Evolutionary conservation across 1,284 basidiomycete genomes (phyloP).

Genomic region (Fereydounia khargensis): DNA sequence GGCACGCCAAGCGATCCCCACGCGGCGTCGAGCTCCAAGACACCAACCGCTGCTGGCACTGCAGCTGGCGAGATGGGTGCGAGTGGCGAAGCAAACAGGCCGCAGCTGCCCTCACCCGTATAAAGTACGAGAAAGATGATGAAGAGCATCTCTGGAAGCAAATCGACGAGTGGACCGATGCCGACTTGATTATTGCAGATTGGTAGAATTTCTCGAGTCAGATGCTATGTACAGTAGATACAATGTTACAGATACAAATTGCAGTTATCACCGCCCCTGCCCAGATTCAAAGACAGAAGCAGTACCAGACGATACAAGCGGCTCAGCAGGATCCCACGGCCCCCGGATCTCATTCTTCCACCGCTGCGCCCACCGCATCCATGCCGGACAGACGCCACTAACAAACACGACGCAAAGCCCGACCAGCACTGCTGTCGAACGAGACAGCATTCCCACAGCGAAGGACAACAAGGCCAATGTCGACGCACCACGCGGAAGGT

Average conservation of each 20-base stretch:
- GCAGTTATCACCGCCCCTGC: not conserved
- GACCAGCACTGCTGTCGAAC: conserved; percentile 1
- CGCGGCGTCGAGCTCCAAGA: conserved; percentile 26
- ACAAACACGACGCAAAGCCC: conserved; percentile 17
- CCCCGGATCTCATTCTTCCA: conserved; percentile 46
- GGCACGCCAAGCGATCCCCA: conserved; percentile 24
- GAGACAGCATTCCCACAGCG: not conserved
- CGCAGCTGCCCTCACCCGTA: not conserved
- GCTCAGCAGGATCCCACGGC: conserved; percentile 43
- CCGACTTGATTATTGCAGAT: no score
- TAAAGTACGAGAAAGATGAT: not conserved
- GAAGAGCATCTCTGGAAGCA: conserved; percentile 19
- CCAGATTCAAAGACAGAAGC: not conserved
- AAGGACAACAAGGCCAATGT: not conserved
- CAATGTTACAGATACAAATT: not conserved
- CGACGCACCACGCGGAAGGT: not conserved
- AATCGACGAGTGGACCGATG: conserved; percentile 6
- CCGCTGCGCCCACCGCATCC: conserved; percentile 38
- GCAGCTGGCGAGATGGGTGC: conserved; percentile 45
- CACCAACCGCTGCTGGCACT: conserved; percentile 37
- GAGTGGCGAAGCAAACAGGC: conserved; percentile 43
- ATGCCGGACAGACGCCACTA: conserved; percentile 29
- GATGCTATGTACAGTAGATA: not conserved
- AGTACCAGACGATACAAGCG: conserved; percentile 3
- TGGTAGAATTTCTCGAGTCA: no score